phyloP scores from a whole-genome alignment of 2,329 filamentous ascomycete species.

The Podosphaera fusca region DNA sequence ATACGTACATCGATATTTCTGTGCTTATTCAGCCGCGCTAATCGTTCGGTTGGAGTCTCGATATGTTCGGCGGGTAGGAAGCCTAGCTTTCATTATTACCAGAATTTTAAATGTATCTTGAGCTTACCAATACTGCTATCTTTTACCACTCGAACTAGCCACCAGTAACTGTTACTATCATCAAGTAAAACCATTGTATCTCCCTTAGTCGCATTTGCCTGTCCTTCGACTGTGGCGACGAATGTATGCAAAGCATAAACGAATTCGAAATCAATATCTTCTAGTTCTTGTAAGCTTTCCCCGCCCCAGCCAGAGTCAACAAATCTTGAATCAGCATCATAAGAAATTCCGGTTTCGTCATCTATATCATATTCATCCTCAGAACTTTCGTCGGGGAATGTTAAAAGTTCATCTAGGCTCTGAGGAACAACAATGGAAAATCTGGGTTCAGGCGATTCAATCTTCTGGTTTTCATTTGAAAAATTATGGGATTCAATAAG shows the following conservation, averaged over 20 bases:
- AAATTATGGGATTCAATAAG: too few species aligned
- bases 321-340: constrained; percentile 32
- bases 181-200: constrained; percentile 97
- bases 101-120: too few species aligned
- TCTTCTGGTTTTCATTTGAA: too few species aligned
- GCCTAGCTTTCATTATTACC: constrained; percentile 25
- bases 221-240: constrained; percentile 89
- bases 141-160: constrained; percentile 90
- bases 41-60: constrained; percentile 83
- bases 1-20: constrained; percentile 76
- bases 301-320: constrained; percentile 48
- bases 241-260: constrained; percentile 97
- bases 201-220: constrained; percentile 93
- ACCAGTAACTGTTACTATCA: constrained; percentile 99
- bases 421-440: too few species aligned
- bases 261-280: constrained; percentile 99
- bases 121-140: constrained; percentile 65
- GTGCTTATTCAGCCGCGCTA: constrained; percentile 90
- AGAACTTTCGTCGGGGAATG: constrained; percentile 23
- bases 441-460: too few species aligned
- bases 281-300: constrained; percentile 76
- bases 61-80: constrained; percentile 96
- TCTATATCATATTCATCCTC: constrained; percentile 26
- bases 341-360: constrained; percentile 33
- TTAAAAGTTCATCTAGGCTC: constrained; percentile 2